Conservation (phyloP, 345 rosid species). For the Nasturtium officinale region DNA sequence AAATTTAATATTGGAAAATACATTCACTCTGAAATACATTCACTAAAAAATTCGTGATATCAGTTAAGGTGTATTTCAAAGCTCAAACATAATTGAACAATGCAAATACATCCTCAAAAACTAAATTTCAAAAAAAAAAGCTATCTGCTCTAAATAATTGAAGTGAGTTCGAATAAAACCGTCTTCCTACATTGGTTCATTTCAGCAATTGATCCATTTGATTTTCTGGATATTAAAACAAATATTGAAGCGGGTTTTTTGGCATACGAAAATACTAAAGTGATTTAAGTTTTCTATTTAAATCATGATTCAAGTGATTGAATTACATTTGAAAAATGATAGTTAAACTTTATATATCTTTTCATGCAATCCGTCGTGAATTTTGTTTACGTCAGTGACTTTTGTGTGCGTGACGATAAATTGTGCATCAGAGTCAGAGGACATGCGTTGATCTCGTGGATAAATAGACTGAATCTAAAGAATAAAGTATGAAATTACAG, state of each 20-base stretch:
- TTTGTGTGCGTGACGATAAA: slow-evolving; percentile 4
- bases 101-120: not conserved
- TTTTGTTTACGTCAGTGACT: slow-evolving; percentile 9
- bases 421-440: slow-evolving; percentile 10
- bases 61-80: not conserved
- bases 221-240: not conserved
- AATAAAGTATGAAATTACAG: not conserved
- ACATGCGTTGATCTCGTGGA: slow-evolving; percentile 33
- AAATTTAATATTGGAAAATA: not conserved
- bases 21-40: not conserved
- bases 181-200: too few relatives aligned
- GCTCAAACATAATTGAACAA: not conserved
- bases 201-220: not conserved
- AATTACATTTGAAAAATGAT: not conserved
- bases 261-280: not conserved
- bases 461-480: not conserved
- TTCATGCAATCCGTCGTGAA: not conserved
- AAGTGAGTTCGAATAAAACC: not conserved
- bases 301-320: not conserved
- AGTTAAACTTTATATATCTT: not conserved
- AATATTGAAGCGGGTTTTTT: not conserved
- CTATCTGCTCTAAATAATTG: not conserved
- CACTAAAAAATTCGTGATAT: not conserved
- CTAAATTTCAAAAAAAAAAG: not conserved
- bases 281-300: too few relatives aligned